These are phyloP conservation scores for Sanghuangporus baumii DNA, from an alignment of 1,284 basidiomycete species.

Conservation along the genomic window DNA sequence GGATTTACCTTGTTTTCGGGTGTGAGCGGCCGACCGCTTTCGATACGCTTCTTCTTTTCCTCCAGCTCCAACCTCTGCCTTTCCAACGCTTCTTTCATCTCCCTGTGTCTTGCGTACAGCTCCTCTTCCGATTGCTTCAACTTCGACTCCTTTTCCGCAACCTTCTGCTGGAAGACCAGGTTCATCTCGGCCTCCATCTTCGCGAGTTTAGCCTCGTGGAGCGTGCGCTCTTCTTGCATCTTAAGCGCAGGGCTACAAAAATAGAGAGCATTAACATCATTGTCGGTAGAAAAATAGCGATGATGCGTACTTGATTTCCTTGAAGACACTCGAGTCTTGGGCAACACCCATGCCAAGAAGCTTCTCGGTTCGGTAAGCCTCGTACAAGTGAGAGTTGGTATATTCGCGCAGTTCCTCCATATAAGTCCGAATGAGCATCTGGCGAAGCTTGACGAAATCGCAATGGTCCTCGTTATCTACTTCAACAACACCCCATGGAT, in stretches of 20 bases:
- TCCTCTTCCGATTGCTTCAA: constrained; percentile 98
- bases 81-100: constrained; percentile 98
- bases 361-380: constrained; percentile 96
- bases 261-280: constrained; percentile 15
- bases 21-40: constrained; percentile 89
- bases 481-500: constrained; percentile 97
- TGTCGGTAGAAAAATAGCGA: background rate
- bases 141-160: constrained; percentile 96
- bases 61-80: constrained; percentile 94
- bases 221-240: constrained; percentile 88
- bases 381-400: constrained; percentile 90
- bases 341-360: constrained; percentile 92
- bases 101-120: constrained; percentile 93
- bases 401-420: constrained; percentile 98
- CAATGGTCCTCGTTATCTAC: constrained; percentile 98
- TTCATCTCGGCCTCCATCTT: constrained; percentile 99
- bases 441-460: constrained; percentile 96
- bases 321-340: constrained; percentile 95
- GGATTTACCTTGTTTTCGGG: constrained; percentile 69
- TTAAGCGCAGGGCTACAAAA: constrained; percentile 79
- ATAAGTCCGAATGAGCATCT: constrained; percentile 96
- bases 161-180: constrained; percentile 99
- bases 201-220: constrained; percentile 92
- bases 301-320: constrained; percentile 87
- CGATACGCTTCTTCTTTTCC: constrained; percentile 96